Base-by-base conservation (phyloP, 1,284 basidiomycete species). In the Trametes polyzona region DNA sequence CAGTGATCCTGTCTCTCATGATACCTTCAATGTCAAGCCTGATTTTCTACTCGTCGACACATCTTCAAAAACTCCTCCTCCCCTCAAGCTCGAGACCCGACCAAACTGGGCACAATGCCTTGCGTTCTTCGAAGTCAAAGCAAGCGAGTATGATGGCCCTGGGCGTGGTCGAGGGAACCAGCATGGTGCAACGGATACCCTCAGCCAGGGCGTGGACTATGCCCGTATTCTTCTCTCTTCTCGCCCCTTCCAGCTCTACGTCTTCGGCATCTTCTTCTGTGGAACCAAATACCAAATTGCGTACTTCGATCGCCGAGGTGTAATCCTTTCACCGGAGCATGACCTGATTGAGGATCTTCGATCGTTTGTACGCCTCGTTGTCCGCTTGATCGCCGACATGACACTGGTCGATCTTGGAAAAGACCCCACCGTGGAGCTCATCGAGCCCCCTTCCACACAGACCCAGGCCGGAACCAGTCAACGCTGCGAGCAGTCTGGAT, bases 211-310 rank as follows among this genome's bases (percentile, higher is more conserved):
- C 23, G 29, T 32, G 1, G 44, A 47, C 12, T 47, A 47, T 35
- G 44, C 44, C 17, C 44, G 44, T 23, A 32, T 32, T 12, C 33
- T 47, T 23, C 19, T 47, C 2, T 17, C 44, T 3, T 32, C 17
- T 21, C 44, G 44, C 30, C 44, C 44, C 19, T 47, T 47, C 44
- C 44, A 47, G 44, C 16, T 47, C n/a, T 47, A 30, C n/a, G 30
- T 33, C 16, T 23, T 47, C 17, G 44, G 44, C 2, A 23, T 47
- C 7, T 19, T 21, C 21, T 12, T 47, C 17, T 47, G 44, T 29
- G 23, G 23, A 14, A 33, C 27, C n/a, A 29, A 33, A 3, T 47
- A 35, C 21, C 19, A 17, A 29, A 9, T 47, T 23, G 44, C 29
- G 11, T 33, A 33, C 16, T 47, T 33, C 14, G 41, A 43, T 27